These are phyloP conservation scores for Phytophthora tentaculata DNA, from an alignment of 352 stramenopile species.

Conservation along the genomic window DNA sequence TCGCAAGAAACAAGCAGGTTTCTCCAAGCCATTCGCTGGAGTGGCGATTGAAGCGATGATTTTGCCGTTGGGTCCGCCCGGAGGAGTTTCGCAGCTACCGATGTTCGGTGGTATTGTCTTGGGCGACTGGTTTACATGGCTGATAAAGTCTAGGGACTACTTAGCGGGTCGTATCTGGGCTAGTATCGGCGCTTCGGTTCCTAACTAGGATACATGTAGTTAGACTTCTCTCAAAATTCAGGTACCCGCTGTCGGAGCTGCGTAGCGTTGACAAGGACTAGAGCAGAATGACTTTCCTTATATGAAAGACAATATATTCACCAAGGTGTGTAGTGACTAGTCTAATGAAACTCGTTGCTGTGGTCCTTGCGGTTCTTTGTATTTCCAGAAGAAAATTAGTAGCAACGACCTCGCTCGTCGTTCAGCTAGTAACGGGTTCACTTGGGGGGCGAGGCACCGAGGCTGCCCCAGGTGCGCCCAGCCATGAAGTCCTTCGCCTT, in stretches of 20 bases:
- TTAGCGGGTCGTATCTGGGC: slow-evolving; percentile 42
- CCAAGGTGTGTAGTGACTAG: neutral
- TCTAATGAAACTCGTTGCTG: no score
- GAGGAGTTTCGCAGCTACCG: slow-evolving; percentile 60
- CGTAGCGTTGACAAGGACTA: no score
- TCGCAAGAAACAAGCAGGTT: slow-evolving; percentile 24
- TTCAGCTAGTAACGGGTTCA: neutral
- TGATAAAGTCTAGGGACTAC: slow-evolving; percentile 56
- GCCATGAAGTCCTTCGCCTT: slow-evolving; percentile 60
- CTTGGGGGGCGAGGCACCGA: slow-evolving; percentile 22
- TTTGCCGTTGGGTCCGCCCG: slow-evolving; percentile 52
- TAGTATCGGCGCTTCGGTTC: slow-evolving; percentile 32
- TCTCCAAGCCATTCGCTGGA: slow-evolving; percentile 37
- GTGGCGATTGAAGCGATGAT: slow-evolving; percentile 27
- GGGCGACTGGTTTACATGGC: slow-evolving; percentile 52
- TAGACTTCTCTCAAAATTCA: no score
- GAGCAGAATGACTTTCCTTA: no score
- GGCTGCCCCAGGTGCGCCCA: slow-evolving; percentile 32
- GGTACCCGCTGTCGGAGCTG: no score
- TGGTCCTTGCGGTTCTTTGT: no score
- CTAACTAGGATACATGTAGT: slow-evolving; percentile 6
- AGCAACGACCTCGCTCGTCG: no score
- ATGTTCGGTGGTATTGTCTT: slow-evolving; percentile 56
- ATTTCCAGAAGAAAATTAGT: no score
- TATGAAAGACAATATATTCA: neutral